phyloP scores from a whole-genome alignment of 805 yeast genomes.

The Torulaspora indica region DNA sequence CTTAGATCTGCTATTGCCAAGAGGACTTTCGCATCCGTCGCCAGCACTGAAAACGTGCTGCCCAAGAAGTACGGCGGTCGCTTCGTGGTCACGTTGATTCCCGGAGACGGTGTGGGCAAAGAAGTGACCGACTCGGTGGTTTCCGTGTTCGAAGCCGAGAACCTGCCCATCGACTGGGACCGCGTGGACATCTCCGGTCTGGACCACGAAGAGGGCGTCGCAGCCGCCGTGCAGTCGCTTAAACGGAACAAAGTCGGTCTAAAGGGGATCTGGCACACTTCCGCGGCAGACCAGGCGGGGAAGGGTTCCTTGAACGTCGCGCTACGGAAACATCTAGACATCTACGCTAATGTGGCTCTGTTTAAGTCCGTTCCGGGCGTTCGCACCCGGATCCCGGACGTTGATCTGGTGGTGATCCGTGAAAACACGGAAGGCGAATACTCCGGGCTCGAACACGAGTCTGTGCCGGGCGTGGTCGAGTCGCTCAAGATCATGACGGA shows the following conservation, averaged over 20 bases:
- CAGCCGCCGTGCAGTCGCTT: constrained; percentile 82
- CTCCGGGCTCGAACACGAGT: constrained; percentile 96
- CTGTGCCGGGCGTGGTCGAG: constrained; percentile 97
- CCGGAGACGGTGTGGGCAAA: constrained; percentile 98
- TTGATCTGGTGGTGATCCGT: constrained; percentile 91
- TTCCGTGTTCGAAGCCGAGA: constrained; percentile 79
- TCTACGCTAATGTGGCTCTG: constrained; percentile 90
- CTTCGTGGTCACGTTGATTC: constrained; percentile 89
- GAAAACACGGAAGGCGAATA: constrained; percentile 99
- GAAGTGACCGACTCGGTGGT: constrained; percentile 93
- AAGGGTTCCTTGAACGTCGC: constrained; percentile 91
- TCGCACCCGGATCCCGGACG: constrained; percentile 78
- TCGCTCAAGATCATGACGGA: constrained; percentile 92
- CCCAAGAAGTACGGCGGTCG: constrained; percentile 94
- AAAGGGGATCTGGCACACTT: constrained; percentile 93
- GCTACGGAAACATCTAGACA: constrained; percentile 91
- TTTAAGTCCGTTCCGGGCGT: constrained; percentile 94
- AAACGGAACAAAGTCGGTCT: constrained; percentile 96
- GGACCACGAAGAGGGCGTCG: constrained; percentile 55
- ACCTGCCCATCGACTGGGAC: constrained; percentile 93
- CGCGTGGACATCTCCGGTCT: constrained; percentile 63
- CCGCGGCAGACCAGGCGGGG: constrained; percentile 66
- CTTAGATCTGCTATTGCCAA: constrained; percentile 32
- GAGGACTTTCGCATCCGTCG: constrained; percentile 51
- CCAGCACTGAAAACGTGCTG: constrained; percentile 57